phyloP scores from a whole-genome alignment of 2,329 filamentous ascomycete genomes.

The Leptographium wingfieldii region DNA sequence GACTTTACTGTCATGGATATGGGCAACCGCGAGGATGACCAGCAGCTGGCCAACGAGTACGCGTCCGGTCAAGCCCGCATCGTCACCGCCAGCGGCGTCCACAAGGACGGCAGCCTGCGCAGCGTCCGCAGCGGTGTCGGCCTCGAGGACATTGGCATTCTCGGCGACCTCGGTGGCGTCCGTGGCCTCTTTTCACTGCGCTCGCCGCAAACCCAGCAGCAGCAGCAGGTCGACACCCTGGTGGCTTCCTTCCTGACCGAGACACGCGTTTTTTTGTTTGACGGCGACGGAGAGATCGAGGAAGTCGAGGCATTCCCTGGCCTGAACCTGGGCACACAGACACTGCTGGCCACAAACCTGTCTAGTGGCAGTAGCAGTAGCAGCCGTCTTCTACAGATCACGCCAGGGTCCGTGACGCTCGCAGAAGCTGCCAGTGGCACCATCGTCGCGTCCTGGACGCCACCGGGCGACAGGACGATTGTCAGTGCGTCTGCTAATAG shows the following conservation, averaged over 20 bases:
- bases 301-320: constrained; percentile 69
- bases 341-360: constrained; percentile 58
- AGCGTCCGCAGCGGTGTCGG: constrained; percentile 91
- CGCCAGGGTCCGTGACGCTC: constrained; percentile 47
- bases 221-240: constrained; percentile 47
- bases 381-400: constrained; percentile 61
- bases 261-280: constrained; percentile 72
- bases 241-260: constrained; percentile 72
- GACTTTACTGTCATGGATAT: constrained; percentile 97
- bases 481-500: constrained; percentile 68
- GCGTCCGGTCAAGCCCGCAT: constrained; percentile 90
- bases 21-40: constrained; percentile 69
- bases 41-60: constrained; percentile 68
- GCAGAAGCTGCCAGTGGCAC: constrained; percentile 46
- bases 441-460: constrained; percentile 45
- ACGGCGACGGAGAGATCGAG: constrained; percentile 63
- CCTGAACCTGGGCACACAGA: constrained; percentile 55
- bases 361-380: constrained; percentile 26
- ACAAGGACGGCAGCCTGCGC: constrained; percentile 74
- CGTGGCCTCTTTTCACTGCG: constrained; percentile 60
- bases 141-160: constrained; percentile 70
- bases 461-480: constrained; percentile 42
- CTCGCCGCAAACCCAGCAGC: constrained; percentile 23
- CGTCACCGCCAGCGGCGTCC: constrained; percentile 84
- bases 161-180: constrained; percentile 66